Evolutionary conservation across 257 asterid species (phyloP), one percentile per base, ranked within the genome.

Genomic region (Avicennia marina): DNA sequence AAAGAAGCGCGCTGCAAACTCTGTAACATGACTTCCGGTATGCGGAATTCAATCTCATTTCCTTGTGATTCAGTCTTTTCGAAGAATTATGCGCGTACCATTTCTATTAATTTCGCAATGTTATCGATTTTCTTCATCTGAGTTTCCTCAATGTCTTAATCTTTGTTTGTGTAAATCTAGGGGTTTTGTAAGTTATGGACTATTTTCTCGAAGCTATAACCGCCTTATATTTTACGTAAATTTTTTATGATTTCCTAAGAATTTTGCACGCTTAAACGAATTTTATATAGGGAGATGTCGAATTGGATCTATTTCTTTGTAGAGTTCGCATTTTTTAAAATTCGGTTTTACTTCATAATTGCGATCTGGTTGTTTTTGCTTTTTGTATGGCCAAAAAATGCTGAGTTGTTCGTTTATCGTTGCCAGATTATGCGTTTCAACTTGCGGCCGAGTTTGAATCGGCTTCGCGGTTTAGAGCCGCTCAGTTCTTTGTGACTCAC

Each of bases 371-470:
- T 18, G 21, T 16, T 20, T 52, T 41, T 16, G 46, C 6, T 39
- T 25, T 13, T 48, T 7, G 27, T 56, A 2, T 40, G 34, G 34
- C 7, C 34, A 22, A 25, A 11, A 56, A 17, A 11, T 65, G 32
- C 33, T 45, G 47, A 39, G 60, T 36, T 2, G 41, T 7, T 5
- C 10, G 41, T 59, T 63, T 10, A 2, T 50, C 59, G n/a, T 70
- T 69, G 42, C 24, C 74, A 87, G 96, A 90, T 67, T 78, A 64
- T 63, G 77, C 74, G 9, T 36, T 68, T 34, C 74, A 79, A 54
- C 81, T 81, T 72, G 79, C 79, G 17, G 82, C 84, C 18, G 86
- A 90, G 86, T 86, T 90, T 21, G 98, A 91, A 58, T 73, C 86
- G 45, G 90, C 89, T 48, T 80, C 82, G 19, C 78, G 74, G 32